Conservation (phyloP, 306 rosid species). For the Gynostemma pentaphyllum region DNA sequence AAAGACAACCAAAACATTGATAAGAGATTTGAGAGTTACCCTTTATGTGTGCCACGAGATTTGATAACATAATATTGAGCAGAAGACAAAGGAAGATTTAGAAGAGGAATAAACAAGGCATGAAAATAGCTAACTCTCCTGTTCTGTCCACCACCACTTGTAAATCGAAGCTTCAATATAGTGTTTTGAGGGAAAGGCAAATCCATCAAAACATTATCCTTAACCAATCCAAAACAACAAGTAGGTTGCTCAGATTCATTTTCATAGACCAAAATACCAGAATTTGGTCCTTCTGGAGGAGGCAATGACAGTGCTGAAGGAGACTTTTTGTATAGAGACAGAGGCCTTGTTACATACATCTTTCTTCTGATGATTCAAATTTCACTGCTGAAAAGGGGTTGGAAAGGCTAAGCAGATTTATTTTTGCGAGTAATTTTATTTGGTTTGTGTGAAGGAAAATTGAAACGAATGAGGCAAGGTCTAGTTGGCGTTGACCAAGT, state of each 20-base stretch:
- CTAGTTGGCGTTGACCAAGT: no score
- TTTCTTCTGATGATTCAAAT: background rate
- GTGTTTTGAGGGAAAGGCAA: slow-evolving; percentile 68
- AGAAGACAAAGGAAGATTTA: slow-evolving; percentile 51
- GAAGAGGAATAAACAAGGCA: slow-evolving; percentile 58
- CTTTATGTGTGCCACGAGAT: slow-evolving; percentile 40
- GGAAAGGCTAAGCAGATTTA: no score
- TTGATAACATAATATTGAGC: slow-evolving; percentile 49
- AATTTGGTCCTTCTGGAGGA: slow-evolving; percentile 56
- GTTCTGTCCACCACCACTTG: slow-evolving; percentile 38
- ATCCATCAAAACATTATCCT: slow-evolving; percentile 22
- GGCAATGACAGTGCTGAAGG: slow-evolving; percentile 24
- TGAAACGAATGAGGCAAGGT: no score
- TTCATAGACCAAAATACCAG: slow-evolving; percentile 62
- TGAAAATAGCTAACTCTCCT: slow-evolving; percentile 16
- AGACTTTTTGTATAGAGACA: slow-evolving; percentile 34
- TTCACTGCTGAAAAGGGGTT: no score
- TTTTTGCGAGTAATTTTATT: no score
- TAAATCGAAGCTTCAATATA: slow-evolving; percentile 35
- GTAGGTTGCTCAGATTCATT: slow-evolving; percentile 22
- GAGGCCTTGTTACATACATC: slow-evolving; percentile 61
- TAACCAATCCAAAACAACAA: slow-evolving; percentile 34
- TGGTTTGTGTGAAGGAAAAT: no score
- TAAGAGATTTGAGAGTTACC: slow-evolving; percentile 41
- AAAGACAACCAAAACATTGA: no score